Percentiles rank a stretch among this genome's conserved stretches.
Evolutionary conservation across 2,329 filamentous ascomycete species (phyloP).

Genomic region (Endothia cerciana): DNA sequence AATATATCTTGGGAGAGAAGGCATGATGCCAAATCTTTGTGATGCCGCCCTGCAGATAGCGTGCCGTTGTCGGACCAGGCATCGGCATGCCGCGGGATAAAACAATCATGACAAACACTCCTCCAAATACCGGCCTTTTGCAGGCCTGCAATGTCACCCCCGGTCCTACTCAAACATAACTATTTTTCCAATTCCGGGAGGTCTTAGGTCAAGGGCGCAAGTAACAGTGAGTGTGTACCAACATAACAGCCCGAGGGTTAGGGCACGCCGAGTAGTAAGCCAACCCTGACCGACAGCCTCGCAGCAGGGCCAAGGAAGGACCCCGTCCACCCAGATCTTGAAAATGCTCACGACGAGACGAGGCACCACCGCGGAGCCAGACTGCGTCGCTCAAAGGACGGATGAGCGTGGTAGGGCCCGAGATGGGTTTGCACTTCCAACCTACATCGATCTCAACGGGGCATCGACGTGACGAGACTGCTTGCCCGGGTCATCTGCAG

Average conservation of each 20-base stretch:
- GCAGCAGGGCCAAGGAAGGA: too few species aligned
- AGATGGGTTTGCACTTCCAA: too few species aligned
- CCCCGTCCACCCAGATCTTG: too few species aligned
- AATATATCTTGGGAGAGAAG: neutral
- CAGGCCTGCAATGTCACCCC: neutral
- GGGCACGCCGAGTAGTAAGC: neutral
- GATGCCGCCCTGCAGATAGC: neutral
- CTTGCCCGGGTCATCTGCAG: neutral
- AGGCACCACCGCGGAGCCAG: neutral
- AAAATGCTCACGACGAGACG: neutral
- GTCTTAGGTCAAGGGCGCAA: neutral
- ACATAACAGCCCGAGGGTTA: neutral
- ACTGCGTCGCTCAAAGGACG: neutral
- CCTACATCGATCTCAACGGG: too few species aligned
- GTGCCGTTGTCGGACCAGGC: constrained; percentile 10
- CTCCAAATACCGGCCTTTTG: neutral
- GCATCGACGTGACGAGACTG: neutral
- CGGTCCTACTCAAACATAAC: neutral
- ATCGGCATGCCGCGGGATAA: constrained; percentile 4
- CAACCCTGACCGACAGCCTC: too few species aligned
- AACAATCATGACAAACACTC: neutral
- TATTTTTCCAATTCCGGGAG: neutral
- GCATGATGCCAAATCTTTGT: neutral
- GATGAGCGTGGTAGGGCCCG: neutral
- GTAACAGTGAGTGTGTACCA: neutral